phyloP scores from a whole-genome alignment of 176 grass and related monocot species.

The Oryza officinalis region DNA sequence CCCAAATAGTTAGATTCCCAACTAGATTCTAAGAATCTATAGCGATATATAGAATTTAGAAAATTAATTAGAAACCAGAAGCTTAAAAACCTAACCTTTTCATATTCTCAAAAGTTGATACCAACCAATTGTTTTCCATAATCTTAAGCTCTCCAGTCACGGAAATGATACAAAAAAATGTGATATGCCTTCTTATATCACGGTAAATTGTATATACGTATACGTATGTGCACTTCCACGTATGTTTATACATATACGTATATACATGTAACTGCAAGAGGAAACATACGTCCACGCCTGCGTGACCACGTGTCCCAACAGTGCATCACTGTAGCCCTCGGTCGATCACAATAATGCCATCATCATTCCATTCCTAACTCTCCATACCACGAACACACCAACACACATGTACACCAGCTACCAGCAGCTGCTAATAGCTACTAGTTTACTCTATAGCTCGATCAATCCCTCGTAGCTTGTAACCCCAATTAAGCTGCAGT shows the following conservation, averaged over 20 bases:
- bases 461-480: not conserved
- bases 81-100: too few species aligned
- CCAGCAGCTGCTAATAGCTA: constrained; percentile 25
- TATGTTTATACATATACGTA: not conserved
- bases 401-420: constrained; percentile 10
- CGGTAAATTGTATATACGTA: too few species aligned
- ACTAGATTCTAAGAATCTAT: too few species aligned
- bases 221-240: too few species aligned
- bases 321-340: constrained; percentile 34
- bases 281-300: not conserved
- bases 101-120: too few species aligned
- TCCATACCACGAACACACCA: constrained; percentile 27
- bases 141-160: too few species aligned
- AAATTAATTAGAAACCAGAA: too few species aligned
- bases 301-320: constrained; percentile 45
- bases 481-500: constrained; percentile 32
- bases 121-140: too few species aligned
- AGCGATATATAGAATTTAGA: too few species aligned
- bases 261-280: not conserved
- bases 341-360: constrained; percentile 56
- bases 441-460: not conserved
- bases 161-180: too few species aligned
- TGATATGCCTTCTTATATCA: too few species aligned
- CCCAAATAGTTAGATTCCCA: too few species aligned
- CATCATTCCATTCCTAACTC: constrained; percentile 55